Base-by-base conservation (phyloP, 768 basidiomycete genomes). In the Tephrocybe sp. region DNA sequence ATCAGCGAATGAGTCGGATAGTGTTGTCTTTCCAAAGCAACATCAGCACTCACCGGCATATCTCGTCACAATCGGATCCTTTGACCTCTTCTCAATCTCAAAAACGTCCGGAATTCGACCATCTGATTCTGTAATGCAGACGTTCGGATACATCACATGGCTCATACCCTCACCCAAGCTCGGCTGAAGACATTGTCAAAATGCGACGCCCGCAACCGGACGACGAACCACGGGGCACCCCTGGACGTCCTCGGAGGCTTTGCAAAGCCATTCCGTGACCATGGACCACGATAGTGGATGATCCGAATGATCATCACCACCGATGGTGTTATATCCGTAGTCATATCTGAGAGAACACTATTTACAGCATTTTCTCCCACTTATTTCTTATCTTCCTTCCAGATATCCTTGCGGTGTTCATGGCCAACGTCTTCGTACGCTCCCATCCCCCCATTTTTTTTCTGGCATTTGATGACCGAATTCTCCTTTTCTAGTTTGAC, bases 401-500 rank as follows among this genome's bases (percentile, higher is more conserved):
- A 19, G 25, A 37, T 37, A 38, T 33, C 38, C 12, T 3, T 27
- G 15, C 48, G 12, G 13, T 19, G 36, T 45, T 19, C 25, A 59
- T 59, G 58, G 53, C 56, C 16, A 52, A 59, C 53, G 52, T 59
- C 15, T 59, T 57, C 44, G 58, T 59, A 49, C 16, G 55, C 21
- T 25, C 16, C 39, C 16, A 9, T 34, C n/a, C 2, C 0, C 33
- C 18, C 3, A 21, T 45, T 30, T 30, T 15, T 7, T 18, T 8
- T 25, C 11, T 16, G 8, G 38, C 8, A 25, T 23, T 39, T 21
- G n/a, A 38, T 12, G 5, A 37, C 24, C 4, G 30, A 34, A 41
- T 47, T 18, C 29, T 24, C 37, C 29, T 12, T 47, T 19, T 23
- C 50, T 38, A 88, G 86, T 87, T 88, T 57, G 79, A 87, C 48